A percentile compares a stretch with the other conserved stretches of the same genome.
Evolutionary conservation across 140 eudicot genomes (phyloP).

Genomic region (Oenanthe javanica): DNA sequence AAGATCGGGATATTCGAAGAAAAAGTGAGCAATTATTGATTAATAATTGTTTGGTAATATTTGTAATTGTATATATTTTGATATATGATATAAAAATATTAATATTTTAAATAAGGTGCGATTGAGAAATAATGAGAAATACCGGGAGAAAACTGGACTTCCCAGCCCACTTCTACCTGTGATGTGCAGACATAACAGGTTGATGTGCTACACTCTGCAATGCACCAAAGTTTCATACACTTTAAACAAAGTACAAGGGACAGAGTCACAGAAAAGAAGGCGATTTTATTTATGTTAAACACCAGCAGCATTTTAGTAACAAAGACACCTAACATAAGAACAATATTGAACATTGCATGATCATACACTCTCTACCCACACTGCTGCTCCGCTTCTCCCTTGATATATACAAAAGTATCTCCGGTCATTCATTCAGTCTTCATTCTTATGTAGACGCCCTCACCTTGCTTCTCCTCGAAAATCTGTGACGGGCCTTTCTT

Average conservation of each 20-base stretch:
- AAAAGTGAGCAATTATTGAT: no score
- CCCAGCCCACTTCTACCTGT: no score
- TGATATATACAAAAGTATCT: neutral
- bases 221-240: neutral
- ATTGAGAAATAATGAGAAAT: no score
- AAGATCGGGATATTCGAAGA: no score
- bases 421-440: neutral
- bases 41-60: no score
- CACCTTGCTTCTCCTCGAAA: neutral
- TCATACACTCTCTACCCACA: neutral
- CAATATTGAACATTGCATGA: neutral
- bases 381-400: neutral
- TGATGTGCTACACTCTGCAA: neutral
- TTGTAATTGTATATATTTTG: no score
- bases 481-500: constrained; percentile 2
- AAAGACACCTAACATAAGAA: neutral
- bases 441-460: neutral
- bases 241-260: neutral
- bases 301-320: neutral
- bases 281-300: neutral
- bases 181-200: no score
- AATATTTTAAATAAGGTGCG: no score
- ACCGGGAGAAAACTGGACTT: no score
- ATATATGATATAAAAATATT: no score
- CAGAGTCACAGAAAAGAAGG: neutral